Evolutionary conservation across 2,329 filamentous ascomycete species (phyloP).

Genomic region (Berkeleyomyces basicola): DNA sequence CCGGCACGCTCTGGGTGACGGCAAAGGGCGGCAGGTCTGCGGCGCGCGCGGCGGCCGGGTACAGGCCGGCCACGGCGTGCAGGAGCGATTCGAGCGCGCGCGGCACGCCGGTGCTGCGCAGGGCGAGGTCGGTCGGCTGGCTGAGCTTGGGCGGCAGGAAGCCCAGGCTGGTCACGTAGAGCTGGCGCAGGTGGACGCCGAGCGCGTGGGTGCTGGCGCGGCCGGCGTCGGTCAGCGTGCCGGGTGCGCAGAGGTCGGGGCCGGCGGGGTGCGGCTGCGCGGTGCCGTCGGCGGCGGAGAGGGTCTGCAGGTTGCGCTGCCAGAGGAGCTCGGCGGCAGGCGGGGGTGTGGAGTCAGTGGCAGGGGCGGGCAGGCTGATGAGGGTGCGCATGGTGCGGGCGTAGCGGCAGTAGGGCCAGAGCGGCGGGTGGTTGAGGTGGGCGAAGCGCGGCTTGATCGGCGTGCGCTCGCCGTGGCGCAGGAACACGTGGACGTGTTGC

Average conservation of each 20-base stretch:
- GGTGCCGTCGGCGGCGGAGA: slow-evolving; percentile 46
- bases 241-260: slow-evolving; percentile 57
- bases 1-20: slow-evolving; percentile 34
- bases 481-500: slow-evolving; percentile 74
- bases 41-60: slow-evolving; percentile 36
- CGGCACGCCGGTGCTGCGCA: slow-evolving; percentile 58
- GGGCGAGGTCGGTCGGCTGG: slow-evolving; percentile 41
- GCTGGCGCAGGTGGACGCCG: slow-evolving; percentile 47
- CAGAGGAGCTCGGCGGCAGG: slow-evolving; percentile 23
- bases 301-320: slow-evolving; percentile 23
- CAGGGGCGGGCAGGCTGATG: slow-evolving; percentile 15
- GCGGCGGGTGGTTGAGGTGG: slow-evolving; percentile 49
- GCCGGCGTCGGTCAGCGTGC: slow-evolving; percentile 61
- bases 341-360: slow-evolving; percentile 19
- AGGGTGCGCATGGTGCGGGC: slow-evolving; percentile 50
- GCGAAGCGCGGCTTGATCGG: slow-evolving; percentile 80
- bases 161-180: slow-evolving; percentile 59
- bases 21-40: slow-evolving; percentile 31
- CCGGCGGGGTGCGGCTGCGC: slow-evolving; percentile 49
- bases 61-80: slow-evolving; percentile 58
- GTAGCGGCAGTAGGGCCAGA: slow-evolving; percentile 83
- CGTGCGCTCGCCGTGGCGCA: slow-evolving; percentile 66
- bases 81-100: slow-evolving; percentile 64
- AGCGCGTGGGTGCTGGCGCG: slow-evolving; percentile 55
- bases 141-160: slow-evolving; percentile 48